Percentiles rank a stretch among this genome's conserved stretches.
Conservation (phyloP, 1,284 basidiomycete genomes). For the Papiliotrema laurentii region DNA sequence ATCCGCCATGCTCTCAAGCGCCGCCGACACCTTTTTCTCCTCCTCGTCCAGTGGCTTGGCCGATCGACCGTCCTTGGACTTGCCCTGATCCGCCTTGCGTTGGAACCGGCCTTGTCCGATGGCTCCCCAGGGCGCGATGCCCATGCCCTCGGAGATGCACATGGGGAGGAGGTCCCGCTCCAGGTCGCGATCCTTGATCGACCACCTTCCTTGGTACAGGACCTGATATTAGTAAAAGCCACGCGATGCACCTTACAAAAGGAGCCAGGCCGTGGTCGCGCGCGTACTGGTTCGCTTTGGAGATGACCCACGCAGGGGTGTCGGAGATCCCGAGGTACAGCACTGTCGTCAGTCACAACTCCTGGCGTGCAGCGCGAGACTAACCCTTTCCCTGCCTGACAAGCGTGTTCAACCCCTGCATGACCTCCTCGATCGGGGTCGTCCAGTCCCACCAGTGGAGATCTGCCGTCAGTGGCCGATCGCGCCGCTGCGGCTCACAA, state of each 20-base stretch:
- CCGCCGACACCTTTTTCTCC: constrained; percentile 14
- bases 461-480: too few relatives aligned
- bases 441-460: constrained; percentile 12
- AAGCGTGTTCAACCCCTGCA: constrained; percentile 44
- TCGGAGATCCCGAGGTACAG: constrained; percentile 49
- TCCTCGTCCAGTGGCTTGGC: constrained; percentile 4
- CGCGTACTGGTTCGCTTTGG: constrained; percentile 55
- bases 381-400: constrained; percentile 41
- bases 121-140: constrained; percentile 17
- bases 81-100: constrained; percentile 5
- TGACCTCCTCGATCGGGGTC: constrained; percentile 46
- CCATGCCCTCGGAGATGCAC: constrained; percentile 12
- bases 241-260: too few relatives aligned
- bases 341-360: too few relatives aligned
- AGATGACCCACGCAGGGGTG: constrained; percentile 55
- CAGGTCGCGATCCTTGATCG: constrained; percentile 48
- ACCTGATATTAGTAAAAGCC: too few relatives aligned
- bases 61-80: constrained; percentile 4
- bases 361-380: too few relatives aligned
- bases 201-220: constrained; percentile 57
- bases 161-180: constrained; percentile 56
- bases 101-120: constrained; percentile 17
- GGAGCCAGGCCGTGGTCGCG: constrained; percentile 50
- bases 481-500: too few relatives aligned
- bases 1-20: constrained; percentile 16